Evolutionary conservation across 768 basidiomycete species (phyloP), one percentile per base, ranked within the genome.

Genomic region (Mycena filopes): DNA sequence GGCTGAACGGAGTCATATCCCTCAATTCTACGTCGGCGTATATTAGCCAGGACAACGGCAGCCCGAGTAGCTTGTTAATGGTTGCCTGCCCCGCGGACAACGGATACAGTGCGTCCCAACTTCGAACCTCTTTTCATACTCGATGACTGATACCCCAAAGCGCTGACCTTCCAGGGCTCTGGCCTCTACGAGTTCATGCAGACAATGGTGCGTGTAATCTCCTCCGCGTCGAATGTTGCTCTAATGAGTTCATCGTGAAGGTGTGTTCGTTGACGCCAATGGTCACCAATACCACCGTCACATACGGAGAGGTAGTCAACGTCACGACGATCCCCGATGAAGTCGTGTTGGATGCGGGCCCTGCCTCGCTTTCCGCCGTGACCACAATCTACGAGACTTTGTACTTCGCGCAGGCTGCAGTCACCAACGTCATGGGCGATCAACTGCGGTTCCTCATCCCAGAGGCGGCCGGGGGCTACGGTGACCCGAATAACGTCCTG

Each of bases 401-500:
- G 13, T 54, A 7, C 36, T 46, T 54, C 18, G 12, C 60, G 15
- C 60, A 61, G n/a, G 42, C 41, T 21, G 18, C 18, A 13, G 2
- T n/a, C 4, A 28, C 42, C 43, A 61, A 54, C 28, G 38, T 47
- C 20, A 23, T 61, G 42, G 60, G 50, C 4, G 51, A 61, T 26
- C 51, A 54, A n/a, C 13, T 61, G 16, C 11, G 38, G 33, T 20
- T n/a, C 15, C 36, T 36, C 36, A 9, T 36, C 5, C 5, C 5
- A 6, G 31, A 5, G 31, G 31, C 31, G 31, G 7, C 31, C 5
- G 31, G 31, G 12, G 31, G 5, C 12, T 33, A 33, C 31, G 31
- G n/a, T n/a, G 36, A 36, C 15, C 4, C 36, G n/a, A n/a, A n/a
- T 11, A 11, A 36, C 10, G 15, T 36, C 36, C 33, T n/a, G 10